Percentiles rank a stretch among this genome's conserved stretches.
Evolutionary conservation across 2,329 filamentous ascomycete species (phyloP).

Genomic region (Fusarium circinatum): DNA sequence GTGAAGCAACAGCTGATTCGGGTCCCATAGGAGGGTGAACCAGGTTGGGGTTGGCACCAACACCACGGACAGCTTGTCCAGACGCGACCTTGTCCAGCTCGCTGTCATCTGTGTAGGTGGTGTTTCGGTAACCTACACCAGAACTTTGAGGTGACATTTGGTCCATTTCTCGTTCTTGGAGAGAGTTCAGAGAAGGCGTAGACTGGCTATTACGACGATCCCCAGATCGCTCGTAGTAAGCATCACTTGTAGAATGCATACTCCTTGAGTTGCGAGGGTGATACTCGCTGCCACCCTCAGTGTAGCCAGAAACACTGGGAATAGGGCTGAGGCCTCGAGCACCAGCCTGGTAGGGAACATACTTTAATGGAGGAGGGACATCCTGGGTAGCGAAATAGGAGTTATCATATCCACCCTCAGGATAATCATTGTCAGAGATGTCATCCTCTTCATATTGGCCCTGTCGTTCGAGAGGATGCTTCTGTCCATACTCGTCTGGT

Average conservation of each 20-base stretch:
- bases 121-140: conserved; percentile 64
- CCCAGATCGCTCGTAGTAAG: conserved; percentile 66
- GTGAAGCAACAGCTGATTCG: conserved; percentile 90
- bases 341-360: conserved; percentile 75
- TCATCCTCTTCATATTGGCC: conserved; percentile 55
- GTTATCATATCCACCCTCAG: conserved; percentile 54
- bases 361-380: conserved; percentile 71
- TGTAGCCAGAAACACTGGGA: conserved; percentile 90
- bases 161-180: conserved; percentile 63
- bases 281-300: conserved; percentile 72
- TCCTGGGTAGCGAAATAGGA: conserved; percentile 69
- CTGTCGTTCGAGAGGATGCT: conserved; percentile 55
- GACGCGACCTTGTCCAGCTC: conserved; percentile 69
- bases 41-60: conserved; percentile 80
- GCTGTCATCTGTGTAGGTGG: conserved; percentile 62
- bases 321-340: conserved; percentile 85
- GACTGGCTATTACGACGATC: conserved; percentile 49
- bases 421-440: conserved; percentile 51
- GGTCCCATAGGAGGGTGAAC: conserved; percentile 78
- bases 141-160: conserved; percentile 64
- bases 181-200: conserved; percentile 49
- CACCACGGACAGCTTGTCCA: conserved; percentile 75
- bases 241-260: conserved; percentile 61
- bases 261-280: conserved; percentile 67
- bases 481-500: conserved; percentile 57